Percentiles rank a stretch among this genome's conserved stretches.
phyloP scores from a whole-genome alignment of 2,329 filamentous ascomycete species.

The Sporothrix dimorphospora region DNA sequence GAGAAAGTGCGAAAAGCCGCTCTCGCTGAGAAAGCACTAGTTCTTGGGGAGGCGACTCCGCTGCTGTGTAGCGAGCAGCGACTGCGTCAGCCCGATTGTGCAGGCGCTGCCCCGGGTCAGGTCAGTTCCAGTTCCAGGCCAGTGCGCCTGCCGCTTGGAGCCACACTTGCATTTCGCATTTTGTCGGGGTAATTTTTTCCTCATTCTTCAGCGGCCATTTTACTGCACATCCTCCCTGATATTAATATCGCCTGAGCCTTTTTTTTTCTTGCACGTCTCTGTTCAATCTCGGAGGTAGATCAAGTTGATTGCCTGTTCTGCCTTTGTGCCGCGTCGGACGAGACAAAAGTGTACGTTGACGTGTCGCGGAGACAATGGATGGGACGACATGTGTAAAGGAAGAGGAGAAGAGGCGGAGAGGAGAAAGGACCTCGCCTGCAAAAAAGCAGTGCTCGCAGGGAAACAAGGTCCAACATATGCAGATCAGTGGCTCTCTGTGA shows the following conservation, averaged over 20 bases:
- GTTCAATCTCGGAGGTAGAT: conserved; percentile 1
- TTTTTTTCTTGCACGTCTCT: background rate
- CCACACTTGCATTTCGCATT: background rate
- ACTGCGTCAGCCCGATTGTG: conserved; percentile 3
- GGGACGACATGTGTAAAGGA: background rate
- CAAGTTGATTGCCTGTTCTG: conserved; percentile 2
- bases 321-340: conserved; percentile 19
- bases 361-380: background rate
- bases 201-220: conserved; percentile 3
- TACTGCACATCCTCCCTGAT: background rate
- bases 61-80: background rate
- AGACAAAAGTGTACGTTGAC: background rate
- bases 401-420: background rate
- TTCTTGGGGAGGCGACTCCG: background rate
- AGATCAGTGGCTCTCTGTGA: background rate
- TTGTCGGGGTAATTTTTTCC: background rate
- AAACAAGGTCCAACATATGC: conserved; percentile 14
- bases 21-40: conserved; percentile 14
- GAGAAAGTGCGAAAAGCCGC: background rate
- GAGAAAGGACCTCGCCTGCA: background rate
- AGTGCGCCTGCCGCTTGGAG: background rate
- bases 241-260: conserved; percentile 12
- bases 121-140: background rate
- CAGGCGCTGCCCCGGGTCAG: background rate
- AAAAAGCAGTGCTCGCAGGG: background rate